phyloP scores from a whole-genome alignment of 164 flowering plant genomes.

The Houttuynia cordata region DNA sequence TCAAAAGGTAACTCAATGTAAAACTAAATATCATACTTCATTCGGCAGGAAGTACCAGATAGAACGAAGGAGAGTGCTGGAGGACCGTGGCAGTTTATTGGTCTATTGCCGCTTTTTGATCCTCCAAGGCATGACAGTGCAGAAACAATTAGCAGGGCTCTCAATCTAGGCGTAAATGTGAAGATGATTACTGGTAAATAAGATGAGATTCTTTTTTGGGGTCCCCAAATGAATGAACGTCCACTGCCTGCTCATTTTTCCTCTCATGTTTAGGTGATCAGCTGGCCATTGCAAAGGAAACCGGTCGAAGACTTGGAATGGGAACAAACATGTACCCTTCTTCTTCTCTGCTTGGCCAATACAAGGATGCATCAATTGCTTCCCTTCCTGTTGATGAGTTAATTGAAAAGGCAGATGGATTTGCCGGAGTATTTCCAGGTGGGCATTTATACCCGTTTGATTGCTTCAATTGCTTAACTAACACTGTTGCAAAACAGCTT shows the following conservation, averaged over 20 bases:
- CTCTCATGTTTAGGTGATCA: slow-evolving; percentile 23
- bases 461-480: neutral
- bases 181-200: slow-evolving; percentile 28
- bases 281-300: slow-evolving; percentile 37
- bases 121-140: slow-evolving; percentile 33
- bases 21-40: neutral
- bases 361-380: slow-evolving; percentile 30
- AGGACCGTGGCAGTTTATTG: slow-evolving; percentile 30
- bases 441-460: neutral
- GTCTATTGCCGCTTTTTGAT: slow-evolving; percentile 28
- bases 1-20: neutral
- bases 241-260: neutral
- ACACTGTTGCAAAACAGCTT: neutral
- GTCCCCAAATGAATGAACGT: neutral
- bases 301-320: slow-evolving; percentile 38
- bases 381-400: slow-evolving; percentile 33
- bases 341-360: slow-evolving; percentile 26
- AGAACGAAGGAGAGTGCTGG: slow-evolving; percentile 26
- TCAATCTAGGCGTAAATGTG: slow-evolving; percentile 29
- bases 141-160: slow-evolving; percentile 30
- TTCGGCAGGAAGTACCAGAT: slow-evolving; percentile 25
- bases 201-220: neutral
- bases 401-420: slow-evolving; percentile 40
- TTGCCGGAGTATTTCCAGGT: slow-evolving; percentile 40
- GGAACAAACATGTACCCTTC: slow-evolving; percentile 44